Conservation (phyloP, 179 eudicot species). For the Nepenthes alata region DNA sequence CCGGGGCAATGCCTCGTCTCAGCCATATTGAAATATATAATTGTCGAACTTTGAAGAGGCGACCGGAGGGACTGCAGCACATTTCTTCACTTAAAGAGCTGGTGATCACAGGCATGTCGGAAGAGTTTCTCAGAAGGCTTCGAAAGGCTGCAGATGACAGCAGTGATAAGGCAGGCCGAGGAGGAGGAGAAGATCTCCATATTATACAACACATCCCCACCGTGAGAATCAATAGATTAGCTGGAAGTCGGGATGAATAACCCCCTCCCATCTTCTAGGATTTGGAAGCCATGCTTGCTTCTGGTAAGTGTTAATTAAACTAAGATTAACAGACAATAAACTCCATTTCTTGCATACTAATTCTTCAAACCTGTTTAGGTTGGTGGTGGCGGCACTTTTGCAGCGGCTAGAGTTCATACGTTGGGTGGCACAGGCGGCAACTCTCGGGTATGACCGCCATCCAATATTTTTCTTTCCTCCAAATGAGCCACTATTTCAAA, state of each 20-base stretch:
- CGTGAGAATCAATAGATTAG: not conserved
- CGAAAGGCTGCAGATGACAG: not conserved
- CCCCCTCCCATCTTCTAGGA: not conserved
- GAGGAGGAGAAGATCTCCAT: constrained; percentile 11
- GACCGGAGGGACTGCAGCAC: constrained; percentile 12
- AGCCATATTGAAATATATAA: not conserved
- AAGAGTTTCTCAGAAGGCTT: constrained; percentile 3
- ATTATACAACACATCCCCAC: constrained; percentile 8
- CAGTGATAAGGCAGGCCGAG: not conserved
- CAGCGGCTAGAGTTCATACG: too few relatives aligned
- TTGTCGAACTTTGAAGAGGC: not conserved
- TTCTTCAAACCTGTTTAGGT: too few relatives aligned
- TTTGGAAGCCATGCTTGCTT: too few relatives aligned
- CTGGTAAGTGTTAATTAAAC: too few relatives aligned
- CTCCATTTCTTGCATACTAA: too few relatives aligned
- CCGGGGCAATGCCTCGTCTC: constrained; percentile 15
- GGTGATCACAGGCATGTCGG: not conserved
- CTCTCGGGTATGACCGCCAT: too few relatives aligned
- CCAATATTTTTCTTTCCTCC: too few relatives aligned
- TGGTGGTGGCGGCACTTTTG: too few relatives aligned
- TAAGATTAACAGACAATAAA: too few relatives aligned
- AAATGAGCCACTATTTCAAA: too few relatives aligned
- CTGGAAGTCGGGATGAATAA: not conserved
- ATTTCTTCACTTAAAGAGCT: constrained; percentile 4
- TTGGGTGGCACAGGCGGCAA: too few relatives aligned